phyloP scores from a whole-genome alignment of 805 yeast species.

The Torulaspora gathmanii region DNA sequence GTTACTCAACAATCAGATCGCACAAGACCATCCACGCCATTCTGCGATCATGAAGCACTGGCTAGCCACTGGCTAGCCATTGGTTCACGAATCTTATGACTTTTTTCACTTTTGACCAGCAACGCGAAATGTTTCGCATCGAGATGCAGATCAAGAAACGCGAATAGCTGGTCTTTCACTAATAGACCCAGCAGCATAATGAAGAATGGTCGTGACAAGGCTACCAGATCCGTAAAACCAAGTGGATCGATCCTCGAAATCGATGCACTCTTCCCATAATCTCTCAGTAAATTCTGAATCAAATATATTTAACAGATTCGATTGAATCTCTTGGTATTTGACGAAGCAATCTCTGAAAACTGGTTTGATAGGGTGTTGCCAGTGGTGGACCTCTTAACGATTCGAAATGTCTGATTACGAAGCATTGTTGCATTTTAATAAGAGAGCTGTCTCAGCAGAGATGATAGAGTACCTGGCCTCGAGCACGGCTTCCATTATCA shows the following conservation, averaged over 20 bases:
- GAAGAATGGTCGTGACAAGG: neutral
- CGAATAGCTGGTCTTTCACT: slow-evolving; percentile 13
- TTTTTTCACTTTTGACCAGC: slow-evolving; percentile 7
- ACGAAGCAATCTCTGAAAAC: neutral
- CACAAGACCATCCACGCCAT: neutral
- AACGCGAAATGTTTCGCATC: slow-evolving; percentile 12
- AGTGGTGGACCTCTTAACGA: neutral
- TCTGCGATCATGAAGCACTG: neutral
- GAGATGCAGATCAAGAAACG: slow-evolving; percentile 5
- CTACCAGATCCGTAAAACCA: slow-evolving; percentile 7
- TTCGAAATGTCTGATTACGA: slow-evolving; percentile 26
- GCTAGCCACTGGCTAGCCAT: slow-evolving; percentile 1
- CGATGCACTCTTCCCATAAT: slow-evolving; percentile 2
- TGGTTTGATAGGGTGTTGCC: neutral
- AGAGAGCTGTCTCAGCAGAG: slow-evolving; percentile 27
- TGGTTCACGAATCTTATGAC: neutral
- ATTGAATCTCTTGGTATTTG: neutral
- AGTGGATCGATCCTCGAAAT: neutral
- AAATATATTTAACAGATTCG: neutral
- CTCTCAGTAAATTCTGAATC: neutral
- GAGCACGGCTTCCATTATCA: slow-evolving; percentile 30
- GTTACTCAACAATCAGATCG: neutral
- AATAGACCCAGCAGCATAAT: slow-evolving; percentile 8
- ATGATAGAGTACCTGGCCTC: slow-evolving; percentile 30
- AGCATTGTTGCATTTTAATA: slow-evolving; percentile 29